These are phyloP conservation scores for Desmodesmus armatus DNA, from an alignment of 139 green algal species.

Conservation along the genomic window DNA sequence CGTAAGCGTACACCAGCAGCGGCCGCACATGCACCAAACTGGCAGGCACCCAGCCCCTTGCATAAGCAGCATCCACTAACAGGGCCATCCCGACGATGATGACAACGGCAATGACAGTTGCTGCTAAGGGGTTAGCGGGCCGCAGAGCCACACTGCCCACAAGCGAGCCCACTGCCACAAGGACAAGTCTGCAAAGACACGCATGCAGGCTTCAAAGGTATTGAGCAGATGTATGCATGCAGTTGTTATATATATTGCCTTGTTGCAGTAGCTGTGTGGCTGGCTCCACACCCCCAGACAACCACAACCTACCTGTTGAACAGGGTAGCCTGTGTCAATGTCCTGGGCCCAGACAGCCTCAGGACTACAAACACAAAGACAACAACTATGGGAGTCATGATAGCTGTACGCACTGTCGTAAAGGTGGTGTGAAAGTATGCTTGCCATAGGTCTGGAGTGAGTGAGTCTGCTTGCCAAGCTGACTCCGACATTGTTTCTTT, in stretches of 20 bases:
- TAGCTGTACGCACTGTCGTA: conserved; percentile 23
- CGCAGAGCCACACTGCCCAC: conserved; percentile 5
- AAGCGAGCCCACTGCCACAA: conserved; percentile 22
- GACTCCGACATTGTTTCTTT: neutral
- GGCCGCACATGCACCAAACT: neutral
- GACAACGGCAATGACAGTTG: neutral
- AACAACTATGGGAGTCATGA: conserved; percentile 18
- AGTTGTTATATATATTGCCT: neutral
- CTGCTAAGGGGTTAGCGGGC: neutral
- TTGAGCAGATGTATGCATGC: neutral
- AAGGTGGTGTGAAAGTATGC: conserved; percentile 11
- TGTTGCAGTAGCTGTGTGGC: neutral
- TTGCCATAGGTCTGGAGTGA: conserved; percentile 1
- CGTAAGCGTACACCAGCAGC: conserved; percentile 29
- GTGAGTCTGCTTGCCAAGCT: neutral
- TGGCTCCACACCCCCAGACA: neutral
- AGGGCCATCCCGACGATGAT: conserved; percentile 29
- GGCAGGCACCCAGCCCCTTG: neutral
- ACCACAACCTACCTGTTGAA: conserved; percentile 27
- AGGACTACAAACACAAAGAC: conserved; percentile 31
- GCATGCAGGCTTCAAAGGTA: neutral
- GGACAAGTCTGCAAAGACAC: neutral
- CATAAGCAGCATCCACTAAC: conserved; percentile 14
- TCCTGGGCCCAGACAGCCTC: neutral
- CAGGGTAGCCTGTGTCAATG: neutral